Evolutionary conservation across 768 basidiomycete species (phyloP), one percentile per base, ranked within the genome.

Genomic region (Pholiota conissans): DNA sequence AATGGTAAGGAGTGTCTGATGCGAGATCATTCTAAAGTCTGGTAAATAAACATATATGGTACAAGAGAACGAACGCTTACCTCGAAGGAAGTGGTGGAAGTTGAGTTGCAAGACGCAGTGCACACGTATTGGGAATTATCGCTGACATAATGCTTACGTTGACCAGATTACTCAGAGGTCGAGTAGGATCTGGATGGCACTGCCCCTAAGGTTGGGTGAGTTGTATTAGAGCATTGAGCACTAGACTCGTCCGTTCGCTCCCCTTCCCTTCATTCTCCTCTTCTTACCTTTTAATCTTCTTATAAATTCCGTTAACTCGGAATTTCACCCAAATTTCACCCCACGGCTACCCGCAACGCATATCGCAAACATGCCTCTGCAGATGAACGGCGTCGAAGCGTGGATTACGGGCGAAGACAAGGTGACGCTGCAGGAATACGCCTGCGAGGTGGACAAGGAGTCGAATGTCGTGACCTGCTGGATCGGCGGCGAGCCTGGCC

Each of bases 1-100:
- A 52, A 96, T 80, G 54, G 82, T 80, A 73, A 91, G 91, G 32
- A 96, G 80, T 5, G 91, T 92, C 59, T 83, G 75, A 72, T 93
- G 86, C 52, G 81, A 84, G 32, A 96, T 95, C 91, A 93, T 95
- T n/a, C 16, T 52, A 22, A 20, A 27, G 34, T 45, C 37, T 47
- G 24, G 35, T 26, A 10, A 18, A 22, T 5, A 14, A 28, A 22
- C 48, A 24, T 49, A 22, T 58, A 27, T 29, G 46, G 4, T 28
- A 35, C 22, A 11, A 34, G 24, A 35, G 47, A 42, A 16, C n/a
- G 10, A 30, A 24, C 45, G 47, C 57, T n/a, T 32, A 51, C 47
- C 55, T 56, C 13, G 10, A 27, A 52, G 42, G 29, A 20, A 29
- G 29, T 34, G 32, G 45, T 40, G 22, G 20, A 37, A 49, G 37